phyloP scores from a whole-genome alignment of 768 basidiomycete genomes.

The Phaeolepiota aurea region DNA sequence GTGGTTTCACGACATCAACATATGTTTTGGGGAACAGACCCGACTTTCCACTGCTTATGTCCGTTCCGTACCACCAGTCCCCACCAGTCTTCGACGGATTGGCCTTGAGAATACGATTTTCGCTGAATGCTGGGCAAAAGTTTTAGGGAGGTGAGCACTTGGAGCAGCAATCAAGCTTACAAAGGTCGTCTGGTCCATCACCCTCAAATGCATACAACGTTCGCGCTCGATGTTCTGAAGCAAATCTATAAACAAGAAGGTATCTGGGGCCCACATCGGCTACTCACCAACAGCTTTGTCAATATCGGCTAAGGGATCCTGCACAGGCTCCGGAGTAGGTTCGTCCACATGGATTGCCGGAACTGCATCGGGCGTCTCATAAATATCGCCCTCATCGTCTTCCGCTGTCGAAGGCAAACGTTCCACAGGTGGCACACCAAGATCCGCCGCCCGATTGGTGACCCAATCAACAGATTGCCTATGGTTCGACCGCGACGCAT shows the following conservation, averaged over 20 bases:
- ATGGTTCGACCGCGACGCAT: constrained; percentile 22
- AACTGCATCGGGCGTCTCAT: constrained; percentile 21
- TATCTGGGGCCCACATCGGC: constrained; percentile 1
- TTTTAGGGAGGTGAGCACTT: constrained; percentile 5
- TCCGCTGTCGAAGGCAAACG: constrained; percentile 46
- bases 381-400: constrained; percentile 52
- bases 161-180: constrained; percentile 34
- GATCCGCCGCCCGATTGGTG: constrained; percentile 75
- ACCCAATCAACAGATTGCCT: constrained; percentile 91
- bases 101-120: constrained; percentile 70
- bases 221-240: constrained; percentile 68
- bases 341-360: constrained; percentile 56
- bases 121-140: constrained; percentile 53
- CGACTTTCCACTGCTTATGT: constrained; percentile 51
- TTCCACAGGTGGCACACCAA: constrained; percentile 21
- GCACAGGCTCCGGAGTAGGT: constrained; percentile 23
- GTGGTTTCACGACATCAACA: constrained; percentile 59
- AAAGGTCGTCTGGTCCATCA: constrained; percentile 82
- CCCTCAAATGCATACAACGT: constrained; percentile 82
- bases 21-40: constrained; percentile 93
- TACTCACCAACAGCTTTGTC: constrained; percentile 54
- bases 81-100: constrained; percentile 81
- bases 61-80: constrained; percentile 91
- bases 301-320: constrained; percentile 63
- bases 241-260: constrained; percentile 3